These are phyloP conservation scores for Boeremia exigua DNA, from an alignment of 2,329 filamentous ascomycete species.

Conservation along the genomic window DNA sequence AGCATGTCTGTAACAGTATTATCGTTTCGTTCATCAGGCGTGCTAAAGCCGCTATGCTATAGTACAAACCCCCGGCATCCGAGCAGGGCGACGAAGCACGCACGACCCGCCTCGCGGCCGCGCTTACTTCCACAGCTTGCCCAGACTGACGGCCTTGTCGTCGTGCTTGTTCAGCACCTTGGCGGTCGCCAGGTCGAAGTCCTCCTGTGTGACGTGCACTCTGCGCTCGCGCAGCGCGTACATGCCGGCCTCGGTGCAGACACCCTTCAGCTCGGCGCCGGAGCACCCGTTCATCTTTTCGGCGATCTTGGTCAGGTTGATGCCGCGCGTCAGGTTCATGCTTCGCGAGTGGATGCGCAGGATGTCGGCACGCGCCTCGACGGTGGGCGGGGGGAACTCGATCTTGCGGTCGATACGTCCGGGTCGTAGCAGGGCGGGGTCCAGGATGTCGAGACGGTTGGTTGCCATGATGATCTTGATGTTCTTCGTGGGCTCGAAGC, in stretches of 20 bases:
- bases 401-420: conserved; percentile 98
- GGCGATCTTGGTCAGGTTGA: conserved; percentile 97
- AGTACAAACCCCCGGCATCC: conserved; percentile 19
- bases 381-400: conserved; percentile 95
- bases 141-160: conserved; percentile 92
- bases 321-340: conserved; percentile 97
- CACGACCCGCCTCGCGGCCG: background rate
- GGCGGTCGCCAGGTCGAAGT: conserved; percentile 96
- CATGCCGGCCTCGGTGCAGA: conserved; percentile 98
- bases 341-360: conserved; percentile 95
- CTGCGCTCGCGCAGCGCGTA: conserved; percentile 93
- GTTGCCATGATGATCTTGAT: conserved; percentile 99
- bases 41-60: conserved; percentile 22
- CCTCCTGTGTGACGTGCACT: conserved; percentile 98
- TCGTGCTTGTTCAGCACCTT: conserved; percentile 99
- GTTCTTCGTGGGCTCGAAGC: conserved; percentile 98
- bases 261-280: conserved; percentile 96
- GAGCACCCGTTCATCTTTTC: conserved; percentile 99
- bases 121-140: conserved; percentile 80
- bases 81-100: conserved; percentile 1
- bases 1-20: background rate
- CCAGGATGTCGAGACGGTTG: conserved; percentile 95
- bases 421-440: conserved; percentile 92
- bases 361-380: conserved; percentile 96
- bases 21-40: conserved; percentile 15